Evolutionary conservation across 805 yeast species (phyloP), one percentile per base, ranked within the genome.

Genomic region (Wickerhamia fluorescens): DNA sequence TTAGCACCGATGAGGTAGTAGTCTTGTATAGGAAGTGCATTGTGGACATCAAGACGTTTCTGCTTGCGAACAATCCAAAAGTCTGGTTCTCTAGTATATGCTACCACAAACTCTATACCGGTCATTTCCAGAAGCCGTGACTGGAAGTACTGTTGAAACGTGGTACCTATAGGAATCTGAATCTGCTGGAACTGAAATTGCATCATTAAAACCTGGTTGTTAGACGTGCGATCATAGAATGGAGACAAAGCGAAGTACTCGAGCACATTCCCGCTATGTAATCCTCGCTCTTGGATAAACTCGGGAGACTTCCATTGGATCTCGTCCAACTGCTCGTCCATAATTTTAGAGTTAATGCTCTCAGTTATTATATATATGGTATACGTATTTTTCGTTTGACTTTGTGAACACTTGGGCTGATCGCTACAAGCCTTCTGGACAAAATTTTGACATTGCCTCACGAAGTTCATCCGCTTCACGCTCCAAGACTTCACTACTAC

Each of bases 291-390:
- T 50, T 87, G 95, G 39, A 92, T 86, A 94, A 96, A 92, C 54
- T 92, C 98, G 1, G 98, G 97, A 3, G 92, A 80, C 41, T 88
- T 75, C 98, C 98, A 92, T 53, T 88, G 97, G 23, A 92, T 68
- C 46, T 89, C 96, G 49, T 88, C 96, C 16, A 88, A 62, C 17
- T 66, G 64, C 28, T 54, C 59, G 16, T 42, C 26, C 28, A 66
- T 42, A n/a, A n/a, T n/a, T n/a, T n/a, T n/a, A n/a, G n/a, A n/a
- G n/a, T n/a, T n/a, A n/a, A n/a, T n/a, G 18, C 20, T n/a, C n/a
- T n/a, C 18, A 6, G 10, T n/a, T 8, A 12, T 8, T 22, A n/a
- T 22, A 8, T n/a, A n/a, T n/a, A n/a, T n/a, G n/a, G 11, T 13
- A 12, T 13, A 11, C 14, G 10, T 13, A 23, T 13, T 15, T 25